phyloP scores from a whole-genome alignment of 306 rosid species.

The Alnus glutinosa region DNA sequence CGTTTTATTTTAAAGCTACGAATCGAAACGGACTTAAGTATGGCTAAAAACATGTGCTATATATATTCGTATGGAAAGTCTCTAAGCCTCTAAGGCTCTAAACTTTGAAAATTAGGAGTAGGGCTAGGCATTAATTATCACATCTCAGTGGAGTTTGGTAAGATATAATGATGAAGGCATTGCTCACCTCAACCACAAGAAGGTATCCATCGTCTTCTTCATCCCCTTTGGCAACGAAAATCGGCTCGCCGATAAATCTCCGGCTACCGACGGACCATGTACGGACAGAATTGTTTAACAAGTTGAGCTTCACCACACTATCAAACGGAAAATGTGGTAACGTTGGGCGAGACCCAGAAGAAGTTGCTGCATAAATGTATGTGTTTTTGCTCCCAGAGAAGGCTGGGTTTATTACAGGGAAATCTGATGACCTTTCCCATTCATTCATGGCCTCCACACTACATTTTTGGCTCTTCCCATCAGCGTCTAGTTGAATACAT shows the following conservation, averaged over 20 bases:
- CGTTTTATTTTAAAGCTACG: too few relatives aligned
- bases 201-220: constrained; percentile 82
- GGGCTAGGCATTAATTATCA: too few relatives aligned
- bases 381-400: constrained; percentile 65
- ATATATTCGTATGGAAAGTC: too few relatives aligned
- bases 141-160: too few relatives aligned
- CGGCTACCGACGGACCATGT: constrained; percentile 74
- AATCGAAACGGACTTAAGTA: too few relatives aligned
- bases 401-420: constrained; percentile 67
- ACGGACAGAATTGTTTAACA: constrained; percentile 33
- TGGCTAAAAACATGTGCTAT: too few relatives aligned
- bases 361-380: constrained; percentile 68
- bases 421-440: constrained; percentile 72
- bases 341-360: constrained; percentile 68
- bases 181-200: constrained; percentile 81
- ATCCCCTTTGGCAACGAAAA: constrained; percentile 62
- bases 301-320: constrained; percentile 60
- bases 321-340: constrained; percentile 85
- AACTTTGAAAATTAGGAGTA: too few relatives aligned
- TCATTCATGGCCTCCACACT: constrained; percentile 46
- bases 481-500: constrained; percentile 52
- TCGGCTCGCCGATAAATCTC: constrained; percentile 83
- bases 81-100: too few relatives aligned
- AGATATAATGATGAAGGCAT: neutral
- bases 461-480: constrained; percentile 47